Evolutionary conservation across 192 early-diverging fungal species (phyloP), one percentile per base, ranked within the genome.

Genomic region (Pilaira anomala): DNA sequence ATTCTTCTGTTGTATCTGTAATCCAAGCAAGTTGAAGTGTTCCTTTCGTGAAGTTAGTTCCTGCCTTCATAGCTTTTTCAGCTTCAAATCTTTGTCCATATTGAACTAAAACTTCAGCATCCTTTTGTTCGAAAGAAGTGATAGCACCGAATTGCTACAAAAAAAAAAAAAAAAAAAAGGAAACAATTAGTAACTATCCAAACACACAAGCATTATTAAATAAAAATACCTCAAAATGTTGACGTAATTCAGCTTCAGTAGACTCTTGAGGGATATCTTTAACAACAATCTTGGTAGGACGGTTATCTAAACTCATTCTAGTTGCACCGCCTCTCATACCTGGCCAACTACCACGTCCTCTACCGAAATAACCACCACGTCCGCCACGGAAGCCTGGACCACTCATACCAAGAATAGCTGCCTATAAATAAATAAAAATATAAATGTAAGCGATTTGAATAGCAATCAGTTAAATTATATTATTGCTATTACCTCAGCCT

Each of bases 211-310:
- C n/a, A n/a, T n/a, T n/a, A n/a, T n/a, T n/a, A n/a, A n/a, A n/a
- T n/a, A n/a, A n/a, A n/a, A n/a, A n/a, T 77, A 90, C 88, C 78
- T 89, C 81, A 59, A 91, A 87, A 50, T 91, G 85, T 44, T 61
- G 58, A 51, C 77, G 75, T n/a, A 92, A 52, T 9, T 69, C 65
- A 2, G 66, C 63, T 29, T 76, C 30, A 28, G 21, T 78, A 25
- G 80, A 70, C 0, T 66, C 61, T 29, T 69, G 53, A 11, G 74
- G 76, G 4, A 85, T 63, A n/a, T 82, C 76, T 45, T 87, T 79
- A 18, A 92, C 63, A 50, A 80, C 64, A 18, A 92, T 48, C 66
- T 85, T 91, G 25, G 86, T 86, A 1, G 90, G 69, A 9, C 90
- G 81, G 60, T 91, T 87, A 72, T 92, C 90, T 22, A 92, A 68